Evolutionary conservation across 257 asterid species (phyloP), one percentile per base, ranked within the genome.

Genomic region (Phtheirospermum japonicum): DNA sequence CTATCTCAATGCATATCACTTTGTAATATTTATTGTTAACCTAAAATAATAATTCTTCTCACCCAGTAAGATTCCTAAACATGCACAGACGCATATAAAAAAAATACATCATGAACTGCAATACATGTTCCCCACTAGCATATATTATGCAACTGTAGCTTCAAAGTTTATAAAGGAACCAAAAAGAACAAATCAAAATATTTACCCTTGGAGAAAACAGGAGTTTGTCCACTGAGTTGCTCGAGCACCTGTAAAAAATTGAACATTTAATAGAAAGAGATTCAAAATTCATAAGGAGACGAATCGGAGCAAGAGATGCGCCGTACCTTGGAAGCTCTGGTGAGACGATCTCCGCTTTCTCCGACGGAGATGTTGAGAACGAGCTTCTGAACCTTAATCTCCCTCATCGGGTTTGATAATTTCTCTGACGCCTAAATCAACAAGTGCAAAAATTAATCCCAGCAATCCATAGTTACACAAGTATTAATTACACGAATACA

Each of bases 281-380:
- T n/a, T n/a, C 5, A 40, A 33, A 58, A 42, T 0, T 26, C 28
- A 17, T 7, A 48, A 14, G 1, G 11, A 42, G 2, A 13, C 12
- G 4, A 14, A 14, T n/a, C 17, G n/a, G 0, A 16, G 7, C 0
- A 11, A 5, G 18, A 31, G 11, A 51, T 11, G 18, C 26, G 34
- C 2, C 55, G 51, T 57, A 71, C 80, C 78, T 76, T 76, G 32
- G 81, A 68, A 56, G 81, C 81, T 68, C 81, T 76, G 66, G 81
- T 76, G 70, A 76, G 81, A 61, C 81, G 81, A 76, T 76, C 81
- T 40, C 81, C 81, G 28, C 81, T 76, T 50, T 76, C 81, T 9
- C 81, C 81, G 65, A 76, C 81, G 39, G 81, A 76, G 59, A 76
- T 76, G 64, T 76, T 76, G 70, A 76, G 77, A 12, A 76, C 81